Evolutionary conservation across 1,284 basidiomycete genomes (phyloP).

Genomic region (Papiliotrema laurentii): DNA sequence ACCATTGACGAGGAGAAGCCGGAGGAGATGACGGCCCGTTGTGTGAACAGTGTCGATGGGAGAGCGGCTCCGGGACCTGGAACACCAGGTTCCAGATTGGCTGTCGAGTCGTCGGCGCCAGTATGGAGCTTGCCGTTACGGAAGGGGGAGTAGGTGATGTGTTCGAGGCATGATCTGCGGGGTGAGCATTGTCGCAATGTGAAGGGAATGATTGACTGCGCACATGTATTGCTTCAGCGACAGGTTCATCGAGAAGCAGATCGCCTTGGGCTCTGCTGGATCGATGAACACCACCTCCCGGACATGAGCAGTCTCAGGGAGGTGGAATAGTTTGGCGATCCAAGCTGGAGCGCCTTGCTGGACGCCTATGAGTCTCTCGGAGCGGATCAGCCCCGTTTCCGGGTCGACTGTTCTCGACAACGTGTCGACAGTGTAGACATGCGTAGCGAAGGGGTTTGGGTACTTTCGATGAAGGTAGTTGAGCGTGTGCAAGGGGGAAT

Average conservation of each 20-base stretch:
- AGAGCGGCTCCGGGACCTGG: constrained; percentile 5
- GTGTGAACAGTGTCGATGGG: constrained; percentile 31
- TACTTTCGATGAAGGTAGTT: constrained; percentile 93
- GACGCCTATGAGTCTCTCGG: constrained; percentile 50
- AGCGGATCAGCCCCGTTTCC: constrained; percentile 77
- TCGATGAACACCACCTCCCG: constrained; percentile 90
- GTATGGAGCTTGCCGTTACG: constrained; percentile 4
- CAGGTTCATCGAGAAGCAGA: constrained; percentile 84
- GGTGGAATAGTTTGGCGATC: constrained; percentile 45
- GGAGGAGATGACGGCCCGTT: constrained; percentile 38
- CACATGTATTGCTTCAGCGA: constrained; percentile 67
- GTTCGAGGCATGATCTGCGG: constrained; percentile 59
- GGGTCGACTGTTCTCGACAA: constrained; percentile 77
- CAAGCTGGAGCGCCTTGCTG: constrained; percentile 49
- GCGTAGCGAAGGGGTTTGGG: constrained; percentile 85
- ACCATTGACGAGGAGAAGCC: constrained; percentile 70
- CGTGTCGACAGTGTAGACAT: constrained; percentile 87
- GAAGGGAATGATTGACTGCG: too few species aligned
- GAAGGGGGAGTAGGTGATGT: constrained; percentile 77
- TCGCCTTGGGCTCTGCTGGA: constrained; percentile 59
- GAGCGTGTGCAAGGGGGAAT: constrained; percentile 79
- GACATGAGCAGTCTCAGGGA: constrained; percentile 78
- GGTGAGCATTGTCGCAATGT: too few species aligned
- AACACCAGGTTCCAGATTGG: constrained; percentile 7
- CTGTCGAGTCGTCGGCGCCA: too few species aligned